Conservation (phyloP, 768 basidiomycete genomes). For the Podaxis sp. region DNA sequence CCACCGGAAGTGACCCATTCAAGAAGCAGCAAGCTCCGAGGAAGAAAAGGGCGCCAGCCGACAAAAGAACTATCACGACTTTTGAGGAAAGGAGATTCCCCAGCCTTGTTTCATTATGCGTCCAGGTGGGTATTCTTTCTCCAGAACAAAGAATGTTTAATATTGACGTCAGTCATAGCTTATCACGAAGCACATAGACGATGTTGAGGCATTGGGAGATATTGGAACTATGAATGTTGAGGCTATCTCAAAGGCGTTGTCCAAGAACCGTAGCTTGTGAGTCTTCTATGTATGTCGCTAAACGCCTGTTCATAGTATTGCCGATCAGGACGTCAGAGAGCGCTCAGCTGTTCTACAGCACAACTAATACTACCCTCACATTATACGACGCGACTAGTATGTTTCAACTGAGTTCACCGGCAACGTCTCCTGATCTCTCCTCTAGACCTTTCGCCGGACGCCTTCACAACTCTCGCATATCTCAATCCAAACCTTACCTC, state of each 20-base stretch:
- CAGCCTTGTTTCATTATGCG: constrained; percentile 74
- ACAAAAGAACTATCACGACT: constrained; percentile 62
- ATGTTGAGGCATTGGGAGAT: constrained; percentile 86
- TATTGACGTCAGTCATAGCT: constrained; percentile 39
- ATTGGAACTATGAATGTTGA: constrained; percentile 84
- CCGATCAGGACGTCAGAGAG: constrained; percentile 67
- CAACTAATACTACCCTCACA: constrained; percentile 58
- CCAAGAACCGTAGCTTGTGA: constrained; percentile 77
- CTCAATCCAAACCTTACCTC: constrained; percentile 82
- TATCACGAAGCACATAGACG: constrained; percentile 81
- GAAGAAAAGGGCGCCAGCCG: constrained; percentile 59
- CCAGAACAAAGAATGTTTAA: background rate
- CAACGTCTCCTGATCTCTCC: background rate
- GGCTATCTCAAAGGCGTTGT: constrained; percentile 76
- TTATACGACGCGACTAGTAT: constrained; percentile 90
- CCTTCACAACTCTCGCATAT: constrained; percentile 63
- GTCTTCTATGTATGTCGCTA: constrained; percentile 26
- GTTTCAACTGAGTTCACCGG: constrained; percentile 20
- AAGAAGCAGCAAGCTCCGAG: constrained; percentile 65
- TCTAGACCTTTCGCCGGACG: constrained; percentile 63
- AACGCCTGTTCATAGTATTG: background rate
- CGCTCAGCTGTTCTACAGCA: constrained; percentile 79
- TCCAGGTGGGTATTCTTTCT: constrained; percentile 47
- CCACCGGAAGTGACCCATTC: constrained; percentile 77
- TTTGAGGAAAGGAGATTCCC: constrained; percentile 71